These are phyloP conservation scores for Lactarius vividus DNA, from an alignment of 768 basidiomycete species.

Conservation along the genomic window DNA sequence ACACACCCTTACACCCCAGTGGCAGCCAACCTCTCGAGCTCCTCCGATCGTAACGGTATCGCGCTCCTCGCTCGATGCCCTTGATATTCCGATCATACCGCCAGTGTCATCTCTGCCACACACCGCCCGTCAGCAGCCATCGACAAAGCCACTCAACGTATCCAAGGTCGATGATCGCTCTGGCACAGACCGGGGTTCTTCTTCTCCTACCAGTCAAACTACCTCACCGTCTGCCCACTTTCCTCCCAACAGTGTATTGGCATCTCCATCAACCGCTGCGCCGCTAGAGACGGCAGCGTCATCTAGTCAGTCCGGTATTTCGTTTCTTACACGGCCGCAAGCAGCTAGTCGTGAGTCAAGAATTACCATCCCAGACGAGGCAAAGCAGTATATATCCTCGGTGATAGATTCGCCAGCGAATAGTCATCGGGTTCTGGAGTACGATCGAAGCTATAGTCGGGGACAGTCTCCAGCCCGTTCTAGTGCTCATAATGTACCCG, in stretches of 20 bases:
- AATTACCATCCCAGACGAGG: constrained; percentile 73
- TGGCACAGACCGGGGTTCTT: neutral
- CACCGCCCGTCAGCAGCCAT: constrained; percentile 3
- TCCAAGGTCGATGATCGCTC: constrained; percentile 9
- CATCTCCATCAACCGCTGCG: constrained; percentile 4
- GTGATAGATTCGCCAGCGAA: constrained; percentile 62
- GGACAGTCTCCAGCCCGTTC: constrained; percentile 16
- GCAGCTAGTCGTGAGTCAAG: constrained; percentile 59
- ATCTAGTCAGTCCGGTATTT: neutral
- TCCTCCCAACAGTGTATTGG: neutral
- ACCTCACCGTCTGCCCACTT: constrained; percentile 9
- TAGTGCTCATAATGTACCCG: constrained; percentile 7
- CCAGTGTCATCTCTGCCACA: neutral
- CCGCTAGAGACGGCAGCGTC: constrained; percentile 10
- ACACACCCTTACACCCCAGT: constrained; percentile 22
- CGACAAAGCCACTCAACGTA: constrained; percentile 16
- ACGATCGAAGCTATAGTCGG: constrained; percentile 6
- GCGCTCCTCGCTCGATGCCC: neutral
- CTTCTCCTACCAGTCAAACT: constrained; percentile 2
- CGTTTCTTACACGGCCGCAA: constrained; percentile 16
- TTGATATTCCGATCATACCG: neutral
- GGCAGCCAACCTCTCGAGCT: constrained; percentile 11
- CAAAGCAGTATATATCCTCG: constrained; percentile 65
- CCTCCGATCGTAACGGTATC: constrained; percentile 18
- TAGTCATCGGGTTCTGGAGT: constrained; percentile 43